Evolutionary conservation across 345 rosid genomes (phyloP), one percentile per base, ranked within the genome.

Genomic region (Salix caprea): DNA sequence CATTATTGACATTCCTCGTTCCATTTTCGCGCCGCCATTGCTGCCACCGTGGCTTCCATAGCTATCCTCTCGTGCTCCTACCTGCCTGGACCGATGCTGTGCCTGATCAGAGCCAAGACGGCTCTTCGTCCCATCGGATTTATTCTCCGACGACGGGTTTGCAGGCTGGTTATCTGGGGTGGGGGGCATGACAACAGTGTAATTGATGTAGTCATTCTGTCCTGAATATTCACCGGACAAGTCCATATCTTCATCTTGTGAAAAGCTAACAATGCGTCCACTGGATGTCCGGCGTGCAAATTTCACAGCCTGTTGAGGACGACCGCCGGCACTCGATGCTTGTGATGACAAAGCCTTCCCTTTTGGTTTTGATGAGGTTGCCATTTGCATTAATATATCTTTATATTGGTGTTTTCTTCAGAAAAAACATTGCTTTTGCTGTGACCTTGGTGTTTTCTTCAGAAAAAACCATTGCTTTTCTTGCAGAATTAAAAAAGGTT

Each of bases 81-180:
- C 56, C 67, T 65, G 56, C 36, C 70, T 76, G 21, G 68, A 8
- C 58, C 52, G 2, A 37, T 76, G 73, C 48, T 73, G 76, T 0
- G 84, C 36, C 21, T 80, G 30, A 28, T 28, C 81, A 18, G 82
- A 26, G n/a, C 78, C 77, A 30, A 88, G 78, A 54, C 88, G 78
- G 6, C 82, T 81, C 0, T 78, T n/a, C 16, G 78, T 36, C 30
- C 81, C 74, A 28, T 82, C 89, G 28, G 79, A 19, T 74, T 88
- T 86, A 30, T 87, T 71, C 13, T 80, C 86, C 0, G 86, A 74
- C 9, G 70, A 39, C 34, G 79, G 77, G 21, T 82, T 75, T 1
- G 84, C 87, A 4, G 97, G 98, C 62, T 93, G 99, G 86, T 94
- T 94, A 69, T 94, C 98, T 0, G 98, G 98, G 1, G 98, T 94